Base-by-base conservation (phyloP, 2,329 filamentous ascomycete genomes). In the Delphinella strobiligena region DNA sequence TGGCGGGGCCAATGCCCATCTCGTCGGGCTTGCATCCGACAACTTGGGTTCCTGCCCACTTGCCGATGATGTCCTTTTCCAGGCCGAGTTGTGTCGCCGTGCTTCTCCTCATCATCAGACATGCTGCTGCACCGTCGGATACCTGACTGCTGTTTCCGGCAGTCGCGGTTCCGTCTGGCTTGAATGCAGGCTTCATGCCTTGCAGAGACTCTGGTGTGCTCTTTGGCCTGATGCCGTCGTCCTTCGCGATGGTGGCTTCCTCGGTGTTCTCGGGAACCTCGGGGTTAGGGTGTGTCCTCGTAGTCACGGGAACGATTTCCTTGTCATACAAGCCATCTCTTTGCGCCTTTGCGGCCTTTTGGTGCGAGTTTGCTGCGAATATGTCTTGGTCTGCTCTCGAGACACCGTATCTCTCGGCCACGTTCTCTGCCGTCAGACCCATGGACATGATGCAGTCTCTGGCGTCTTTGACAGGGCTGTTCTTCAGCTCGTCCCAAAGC, bases 361-460 rank as follows among this genome's bases (percentile, higher is more conserved):
- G 63, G 58, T 95, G 88, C 15, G 77, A 83, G 49, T 75, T 66
- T 3, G 78, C 80, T 0, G 88, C 86, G 49, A 94, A 86, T 1
- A 70, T 78, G 54, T 95, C 88, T 63, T 94, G 87, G 46, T 93
- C 86, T 2, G 67, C 70, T 17, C 88, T 66, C 4, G 64, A 72
- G 17, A 95, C 75, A 8, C 74, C 74, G 55, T 93, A 93, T 34
- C 87, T 66, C 50, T 69, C 64, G 0, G 88, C 85, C 0, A 95
- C 86, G 51, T 93, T 94, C 68, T 95, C 88, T 4, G 78, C 80
- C 10, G 88, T 95, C 43, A 89, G 62, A 0, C 88, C 88, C 88
- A 95, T 95, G 50, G 80, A 77, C 88, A 94, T 93, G 56, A 95
- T 76, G 58, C 88, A 94, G 58, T 94, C 88, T 31, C 73, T 66